These are phyloP conservation scores for Gentiana straminea DNA, from an alignment of 257 asterid genomes.

Conservation along the genomic window DNA sequence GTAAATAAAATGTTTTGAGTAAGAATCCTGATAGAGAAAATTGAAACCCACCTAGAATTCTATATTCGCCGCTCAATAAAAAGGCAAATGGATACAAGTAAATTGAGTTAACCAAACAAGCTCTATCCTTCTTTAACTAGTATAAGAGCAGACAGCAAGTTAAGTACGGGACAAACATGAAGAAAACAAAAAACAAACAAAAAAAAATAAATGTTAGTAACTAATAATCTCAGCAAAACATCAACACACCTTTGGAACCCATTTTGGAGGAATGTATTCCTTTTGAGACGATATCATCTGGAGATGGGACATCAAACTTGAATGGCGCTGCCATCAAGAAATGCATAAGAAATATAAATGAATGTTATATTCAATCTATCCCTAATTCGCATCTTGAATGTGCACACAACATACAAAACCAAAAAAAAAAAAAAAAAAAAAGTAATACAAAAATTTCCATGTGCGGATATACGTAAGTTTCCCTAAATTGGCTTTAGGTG, in stretches of 20 bases:
- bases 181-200: conserved; percentile 6
- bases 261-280: conserved; percentile 41
- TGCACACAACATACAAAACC: conserved; percentile 12
- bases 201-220: background rate
- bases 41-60: too few relatives aligned
- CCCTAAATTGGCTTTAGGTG: conserved; percentile 19
- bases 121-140: conserved; percentile 4
- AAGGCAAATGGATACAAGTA: too few relatives aligned
- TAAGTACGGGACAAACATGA: background rate
- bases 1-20: too few relatives aligned
- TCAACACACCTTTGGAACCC: conserved; percentile 44
- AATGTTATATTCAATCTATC: conserved; percentile 2
- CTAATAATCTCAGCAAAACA: conserved; percentile 4
- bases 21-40: too few relatives aligned
- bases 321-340: conserved; percentile 62
- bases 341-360: conserved; percentile 12
- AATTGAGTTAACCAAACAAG: conserved; percentile 1
- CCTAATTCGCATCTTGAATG: background rate
- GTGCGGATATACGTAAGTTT: conserved; percentile 9
- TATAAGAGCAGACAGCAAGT: background rate
- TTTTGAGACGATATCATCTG: conserved; percentile 67
- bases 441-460: conserved; percentile 2
- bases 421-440: conserved; percentile 2
- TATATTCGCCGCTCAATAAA: too few relatives aligned
- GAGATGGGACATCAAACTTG: conserved; percentile 76